Base-by-base conservation (phyloP, 192 early-diverging fungal species). In the Thamnidium elegans region DNA sequence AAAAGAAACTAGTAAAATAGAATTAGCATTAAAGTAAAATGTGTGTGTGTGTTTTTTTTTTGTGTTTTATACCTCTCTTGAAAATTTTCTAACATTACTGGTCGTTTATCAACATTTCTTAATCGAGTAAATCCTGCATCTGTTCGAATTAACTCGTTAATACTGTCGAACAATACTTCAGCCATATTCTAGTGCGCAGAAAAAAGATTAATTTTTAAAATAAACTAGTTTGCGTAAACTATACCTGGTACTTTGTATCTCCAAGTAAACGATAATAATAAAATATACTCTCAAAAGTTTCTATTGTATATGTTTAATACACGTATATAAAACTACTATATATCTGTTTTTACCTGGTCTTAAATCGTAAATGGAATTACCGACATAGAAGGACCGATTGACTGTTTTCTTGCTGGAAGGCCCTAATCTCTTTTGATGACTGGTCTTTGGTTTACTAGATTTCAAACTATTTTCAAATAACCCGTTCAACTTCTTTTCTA, bases 231-330 rank as follows among this genome's bases (percentile, higher is more conserved):
- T n/a, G n/a, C n/a, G n/a, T n/a, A n/a, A n/a, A n/a, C n/a, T n/a
- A n/a, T n/a, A 67, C 66, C 45, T 85, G 86, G 48, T 90, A 90
- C 10, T 58, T 63, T 3, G 65, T 68, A 32, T 92, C 77, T 7
- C 89, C 90, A 14, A 89, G 90, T 15, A 90, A 59, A 15, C 90
- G 81, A 63, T 89, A 90, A 74, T 89, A 79, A 52, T 85, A 79
- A 72, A 89, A 92, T 20, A 90, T 68, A 62, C 86, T 87, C 67
- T 92, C 90, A 17, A 92, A 59, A 1, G 86, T 84, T 84, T 92
- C 90, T 83, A 62, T 62, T 53, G 5, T 39, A 39, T 39, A 39
- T n/a, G 63, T 21, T 15, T 15, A 20, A 47, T 50, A 60, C 2
- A 31, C 10, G 6, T 17, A 15, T 3, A 52, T 1, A 3, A 9